Evolutionary conservation across 1,284 basidiomycete species (phyloP).

Genomic region (Mycosarcoma mackinlayi): DNA sequence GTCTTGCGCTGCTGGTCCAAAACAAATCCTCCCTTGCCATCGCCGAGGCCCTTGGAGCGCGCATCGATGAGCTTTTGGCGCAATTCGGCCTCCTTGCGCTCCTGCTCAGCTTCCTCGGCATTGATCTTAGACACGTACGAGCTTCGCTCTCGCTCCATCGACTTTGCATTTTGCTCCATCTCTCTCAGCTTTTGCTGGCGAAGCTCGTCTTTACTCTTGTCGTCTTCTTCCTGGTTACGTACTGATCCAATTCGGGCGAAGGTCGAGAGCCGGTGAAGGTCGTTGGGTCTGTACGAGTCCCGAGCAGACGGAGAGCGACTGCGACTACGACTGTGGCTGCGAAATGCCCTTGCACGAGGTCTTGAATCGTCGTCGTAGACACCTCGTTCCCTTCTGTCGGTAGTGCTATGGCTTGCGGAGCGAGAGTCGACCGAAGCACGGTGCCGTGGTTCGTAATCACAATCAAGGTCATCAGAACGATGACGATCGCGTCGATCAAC

Average conservation of each 20-base stretch:
- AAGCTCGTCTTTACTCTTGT: slow-evolving; percentile 71
- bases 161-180: slow-evolving; percentile 80
- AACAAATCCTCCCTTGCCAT: slow-evolving; percentile 58
- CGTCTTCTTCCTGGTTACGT: slow-evolving; percentile 47
- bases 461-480: slow-evolving; percentile 25
- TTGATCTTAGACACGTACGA: slow-evolving; percentile 53
- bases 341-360: slow-evolving; percentile 9
- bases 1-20: slow-evolving; percentile 59
- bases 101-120: slow-evolving; percentile 48
- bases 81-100: slow-evolving; percentile 48
- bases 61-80: slow-evolving; percentile 48
- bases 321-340: slow-evolving; percentile 23
- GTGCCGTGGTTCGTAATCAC: slow-evolving; percentile 42
- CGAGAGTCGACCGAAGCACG: slow-evolving; percentile 5
- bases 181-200: slow-evolving; percentile 85
- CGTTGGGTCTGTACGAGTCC: slow-evolving; percentile 5
- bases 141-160: slow-evolving; percentile 75
- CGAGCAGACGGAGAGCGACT: slow-evolving; percentile 25
- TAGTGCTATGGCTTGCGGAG: not conserved
- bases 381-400: not conserved
- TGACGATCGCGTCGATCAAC: slow-evolving; percentile 61
- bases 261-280: not conserved
- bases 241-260: slow-evolving; percentile 33
- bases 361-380: slow-evolving; percentile 32
- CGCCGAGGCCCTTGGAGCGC: slow-evolving; percentile 34